Evolutionary conservation across 768 basidiomycete genomes (phyloP).

Genomic region (Hygrophoropsis aurantiaca): DNA sequence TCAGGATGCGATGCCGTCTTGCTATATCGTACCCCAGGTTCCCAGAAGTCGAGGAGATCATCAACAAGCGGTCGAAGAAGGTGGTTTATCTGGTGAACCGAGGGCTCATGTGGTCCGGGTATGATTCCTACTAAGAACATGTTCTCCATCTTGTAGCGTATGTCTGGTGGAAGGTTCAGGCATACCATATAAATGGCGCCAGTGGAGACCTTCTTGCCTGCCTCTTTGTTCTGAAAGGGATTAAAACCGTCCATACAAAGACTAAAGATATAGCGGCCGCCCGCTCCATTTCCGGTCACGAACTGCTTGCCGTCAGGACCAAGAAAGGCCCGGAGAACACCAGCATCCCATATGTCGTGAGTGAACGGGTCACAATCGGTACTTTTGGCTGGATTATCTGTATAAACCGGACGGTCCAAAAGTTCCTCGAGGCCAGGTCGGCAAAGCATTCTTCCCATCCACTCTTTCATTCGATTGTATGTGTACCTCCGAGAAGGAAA

Average conservation of each 20-base stretch:
- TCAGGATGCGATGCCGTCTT: conserved; percentile 10
- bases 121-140: conserved; percentile 43
- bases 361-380: no score
- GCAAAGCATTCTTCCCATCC: conserved; percentile 24
- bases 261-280: conserved; percentile 28
- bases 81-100: conserved; percentile 22
- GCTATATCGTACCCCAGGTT: conserved; percentile 9
- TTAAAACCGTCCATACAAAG: conserved; percentile 36
- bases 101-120: conserved; percentile 32
- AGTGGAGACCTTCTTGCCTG: conserved; percentile 21
- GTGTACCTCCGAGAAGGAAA: no score
- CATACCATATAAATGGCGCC: conserved; percentile 24
- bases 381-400: no score
- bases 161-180: conserved; percentile 34
- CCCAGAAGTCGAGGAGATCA: conserved; percentile 19
- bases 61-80: conserved; percentile 18
- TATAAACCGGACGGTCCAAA: conserved; percentile 19
- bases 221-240: conserved; percentile 21
- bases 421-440: conserved; percentile 20
- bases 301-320: no score
- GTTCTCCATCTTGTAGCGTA: conserved; percentile 36
- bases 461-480: conserved; percentile 30
- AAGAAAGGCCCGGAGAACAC: no score
- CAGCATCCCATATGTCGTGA: no score
- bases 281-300: conserved; percentile 5